A percentile compares a stretch with the other conserved stretches of the same genome.
These are phyloP conservation scores for Entoloma clypeatum DNA, from an alignment of 1,284 basidiomycete species.

Conservation along the genomic window DNA sequence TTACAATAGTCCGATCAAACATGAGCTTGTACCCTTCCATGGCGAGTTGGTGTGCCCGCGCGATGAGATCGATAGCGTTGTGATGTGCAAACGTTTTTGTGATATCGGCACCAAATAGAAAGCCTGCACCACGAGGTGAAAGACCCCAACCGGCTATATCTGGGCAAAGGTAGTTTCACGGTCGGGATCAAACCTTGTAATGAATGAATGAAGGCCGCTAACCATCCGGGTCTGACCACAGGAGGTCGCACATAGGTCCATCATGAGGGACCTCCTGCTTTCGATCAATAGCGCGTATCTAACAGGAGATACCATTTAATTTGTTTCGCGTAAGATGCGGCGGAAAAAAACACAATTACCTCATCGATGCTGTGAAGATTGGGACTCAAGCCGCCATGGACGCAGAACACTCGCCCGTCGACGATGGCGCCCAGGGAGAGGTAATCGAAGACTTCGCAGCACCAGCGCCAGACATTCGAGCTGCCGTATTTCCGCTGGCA, in stretches of 20 bases:
- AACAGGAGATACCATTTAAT: no score
- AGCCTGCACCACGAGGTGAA: constrained; percentile 95
- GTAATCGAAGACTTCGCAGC: constrained; percentile 98
- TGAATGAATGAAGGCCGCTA: constrained; percentile 13
- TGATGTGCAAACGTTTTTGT: constrained; percentile 87
- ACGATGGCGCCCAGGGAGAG: constrained; percentile 92
- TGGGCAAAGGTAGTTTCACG: constrained; percentile 34
- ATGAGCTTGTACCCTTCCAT: constrained; percentile 99
- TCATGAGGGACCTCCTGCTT: constrained; percentile 99
- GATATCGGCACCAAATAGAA: constrained; percentile 91
- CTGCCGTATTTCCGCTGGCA: constrained; percentile 96
- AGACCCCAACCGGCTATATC: constrained; percentile 94
- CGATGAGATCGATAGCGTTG: constrained; percentile 94
- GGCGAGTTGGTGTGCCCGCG: constrained; percentile 95
- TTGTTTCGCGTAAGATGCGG: background rate
- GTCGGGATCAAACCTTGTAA: constrained; percentile 2
- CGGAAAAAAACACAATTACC: constrained; percentile 43
- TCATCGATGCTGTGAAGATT: constrained; percentile 83
- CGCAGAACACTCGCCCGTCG: constrained; percentile 79
- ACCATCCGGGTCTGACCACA: constrained; percentile 99
- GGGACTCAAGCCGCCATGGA: constrained; percentile 88
- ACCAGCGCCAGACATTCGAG: constrained; percentile 96
- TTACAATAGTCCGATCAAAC: constrained; percentile 95
- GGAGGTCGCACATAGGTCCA: constrained; percentile 96
- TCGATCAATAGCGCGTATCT: constrained; percentile 95